Base-by-base conservation (phyloP, 106 monocot genomes). In the Alisma plantagoaquatica region DNA sequence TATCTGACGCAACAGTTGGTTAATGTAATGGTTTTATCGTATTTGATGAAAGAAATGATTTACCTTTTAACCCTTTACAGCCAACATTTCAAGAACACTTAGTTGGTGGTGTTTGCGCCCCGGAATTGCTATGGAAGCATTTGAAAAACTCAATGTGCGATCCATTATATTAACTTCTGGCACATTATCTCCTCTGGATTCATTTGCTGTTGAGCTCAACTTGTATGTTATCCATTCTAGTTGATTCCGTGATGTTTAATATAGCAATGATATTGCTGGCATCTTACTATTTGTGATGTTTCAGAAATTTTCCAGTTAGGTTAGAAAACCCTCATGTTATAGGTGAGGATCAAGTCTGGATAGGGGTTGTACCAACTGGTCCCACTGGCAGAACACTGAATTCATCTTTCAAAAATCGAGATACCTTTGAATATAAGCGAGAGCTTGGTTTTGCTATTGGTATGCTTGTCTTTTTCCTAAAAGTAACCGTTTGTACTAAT, bases 51-150 rank as follows among this genome's bases (percentile, higher is more conserved):
- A n/a, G n/a, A n/a, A n/a, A n/a, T n/a, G n/a, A n/a, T n/a, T n/a
- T n/a, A n/a, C n/a, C n/a, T n/a, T n/a, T n/a, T n/a, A n/a, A n/a
- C n/a, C n/a, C n/a, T 45, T 38, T 14, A 38, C 35, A 38, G 35
- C 9, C 35, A 38, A 14, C 35, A 38, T 43, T 27, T 73, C 76
- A 46, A 70, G 98, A 65, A 74, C 63, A 47, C 76, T 98, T 46
- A 90, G 98, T 67, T 98, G 98, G 98, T 98, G 98, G 98, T 98
- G 98, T 69, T 98, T 98, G 51, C 84, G 86, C 48, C 98, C 98
- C 4, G 98, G 98, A 54, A 73, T 98, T 56, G 90, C 98, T 20
- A 90, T 98, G 98, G 66, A 82, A 77, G 77, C 79, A 67, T 90
- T 98, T 53, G 31, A 49, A 54, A 74, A 54, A 56, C 54, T 89